Base-by-base conservation (phyloP, 768 basidiomycete genomes). In the Phylloporus sp. region DNA sequence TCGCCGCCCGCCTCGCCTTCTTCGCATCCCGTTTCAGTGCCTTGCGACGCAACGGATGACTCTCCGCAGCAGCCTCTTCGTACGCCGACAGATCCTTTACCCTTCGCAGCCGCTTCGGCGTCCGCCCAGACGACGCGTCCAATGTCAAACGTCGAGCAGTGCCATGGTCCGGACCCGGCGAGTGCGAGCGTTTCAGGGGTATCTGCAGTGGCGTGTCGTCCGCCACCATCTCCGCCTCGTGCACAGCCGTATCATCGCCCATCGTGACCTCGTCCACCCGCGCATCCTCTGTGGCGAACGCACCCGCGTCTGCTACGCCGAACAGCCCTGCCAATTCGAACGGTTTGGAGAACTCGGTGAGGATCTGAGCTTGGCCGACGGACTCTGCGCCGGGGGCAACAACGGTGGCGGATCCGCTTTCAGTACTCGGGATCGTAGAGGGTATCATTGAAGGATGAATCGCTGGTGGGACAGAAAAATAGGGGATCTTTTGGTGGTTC, bases 401-500 rank as follows among this genome's bases (percentile, higher is more conserved):
- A 46, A 82, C 71, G n/a, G 33, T 26, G 13, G 37, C 21, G 27
- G 42, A 62, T 67, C 76, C 63, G 6, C 69, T 71, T 9, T 74
- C 74, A 1, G 43, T 20, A 22, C 14, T 32, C 5, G 59, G 46
- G 9, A 68, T 57, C 11, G 61, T 68, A 0, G 75, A 69, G 6
- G 87, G 85, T 46, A 90, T 73, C 26, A 79, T 74, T 1, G 89
- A 90, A 0, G 90, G 84, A 62, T 94, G 90, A 3, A 89, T 63
- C 8, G 71, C 59, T 0, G 95, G 93, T 9, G 93, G 91, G 2
- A 71, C 63, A 5, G 91, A 89, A 69, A 76, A 89, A 69, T 90
- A 98, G 0, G 90, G 86, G 10, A 97, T 95, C 61, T 91, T 95
- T 64, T 96, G 92, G 47, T 90, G 81, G 58, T 97, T 97, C 94